Base-by-base conservation (phyloP, 1,284 basidiomycete species). In the Calocybe gambosa region DNA sequence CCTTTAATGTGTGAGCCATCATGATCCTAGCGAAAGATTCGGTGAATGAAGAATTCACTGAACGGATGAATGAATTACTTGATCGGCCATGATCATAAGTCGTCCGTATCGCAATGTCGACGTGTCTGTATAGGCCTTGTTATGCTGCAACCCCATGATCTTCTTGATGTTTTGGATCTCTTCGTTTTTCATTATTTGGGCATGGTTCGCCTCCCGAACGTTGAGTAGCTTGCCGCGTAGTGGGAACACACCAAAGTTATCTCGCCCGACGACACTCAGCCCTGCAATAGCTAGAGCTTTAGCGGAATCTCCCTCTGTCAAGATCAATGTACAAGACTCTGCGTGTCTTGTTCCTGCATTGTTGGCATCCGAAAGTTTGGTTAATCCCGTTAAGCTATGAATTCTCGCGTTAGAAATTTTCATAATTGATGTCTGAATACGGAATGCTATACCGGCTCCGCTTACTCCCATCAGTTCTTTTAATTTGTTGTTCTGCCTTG, bases 1-100 rank as follows among this genome's bases (percentile, higher is more conserved):
- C 96, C 96, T 68, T 99, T 99, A 73, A 99, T 99, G 69, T 99
- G 96, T 31, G 95, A 99, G 44, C 96, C 96, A 69, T 99, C 96
- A 70, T 99, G 93, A 81, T 99, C 96, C 90, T 96, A 64, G 0
- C 50, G n/a, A 31, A 29, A 29, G 13, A 10, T 29, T 29, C 9
- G 10, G 13, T 29, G 28, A 7, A 10, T 29, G 35, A 7, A 19
- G 21, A 49, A 16, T 58, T 50, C 51, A 23, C 35, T 51, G 29
- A 39, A 13, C n/a, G n/a, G n/a, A 50, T 53, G 43, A 38, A 31
- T 21, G 10, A 15, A n/a, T 34, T 47, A 90, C 92, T 78, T 98
- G 94, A 85, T 99, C 96, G 10, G 96, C 94, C 96, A 99, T 99
- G 61, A 99, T 93, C 96, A 99, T 99, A 50, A 99, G 66, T 48